Conservation (phyloP, 2,329 filamentous ascomycete species). For the Ambrosiella xylebori region DNA sequence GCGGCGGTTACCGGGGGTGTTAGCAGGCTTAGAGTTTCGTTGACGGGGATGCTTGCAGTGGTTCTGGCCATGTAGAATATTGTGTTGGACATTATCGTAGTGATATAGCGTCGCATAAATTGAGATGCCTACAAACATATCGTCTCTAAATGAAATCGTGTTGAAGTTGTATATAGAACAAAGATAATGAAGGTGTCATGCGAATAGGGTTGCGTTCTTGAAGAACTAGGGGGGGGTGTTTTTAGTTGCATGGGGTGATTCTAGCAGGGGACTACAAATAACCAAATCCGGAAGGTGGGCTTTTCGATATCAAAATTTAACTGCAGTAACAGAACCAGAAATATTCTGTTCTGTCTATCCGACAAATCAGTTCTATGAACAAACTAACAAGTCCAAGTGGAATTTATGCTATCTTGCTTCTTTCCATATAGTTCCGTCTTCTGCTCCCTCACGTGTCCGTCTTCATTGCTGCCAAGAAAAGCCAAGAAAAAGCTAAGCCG, state of each 20-base stretch:
- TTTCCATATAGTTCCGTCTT: not conserved
- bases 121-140: not conserved
- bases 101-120: not conserved
- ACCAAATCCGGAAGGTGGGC: not conserved
- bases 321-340: not conserved
- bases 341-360: not conserved
- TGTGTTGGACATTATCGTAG: not conserved
- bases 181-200: not conserved
- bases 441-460: not conserved
- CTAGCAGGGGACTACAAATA: not conserved
- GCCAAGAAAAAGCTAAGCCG: constrained; percentile 6
- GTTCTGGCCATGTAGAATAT: not conserved
- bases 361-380: not conserved
- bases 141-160: not conserved
- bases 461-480: not conserved
- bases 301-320: not conserved
- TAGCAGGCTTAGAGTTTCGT: not conserved
- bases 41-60: not conserved
- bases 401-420: not conserved
- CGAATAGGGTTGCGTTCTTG: not conserved
- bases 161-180: not conserved
- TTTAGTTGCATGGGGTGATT: not conserved
- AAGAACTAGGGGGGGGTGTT: not conserved
- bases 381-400: not conserved
- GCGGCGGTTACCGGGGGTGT: not conserved